These are phyloP conservation scores for Phyllosticta citriasiana DNA, from an alignment of 2,329 filamentous ascomycete genomes.

Conservation along the genomic window DNA sequence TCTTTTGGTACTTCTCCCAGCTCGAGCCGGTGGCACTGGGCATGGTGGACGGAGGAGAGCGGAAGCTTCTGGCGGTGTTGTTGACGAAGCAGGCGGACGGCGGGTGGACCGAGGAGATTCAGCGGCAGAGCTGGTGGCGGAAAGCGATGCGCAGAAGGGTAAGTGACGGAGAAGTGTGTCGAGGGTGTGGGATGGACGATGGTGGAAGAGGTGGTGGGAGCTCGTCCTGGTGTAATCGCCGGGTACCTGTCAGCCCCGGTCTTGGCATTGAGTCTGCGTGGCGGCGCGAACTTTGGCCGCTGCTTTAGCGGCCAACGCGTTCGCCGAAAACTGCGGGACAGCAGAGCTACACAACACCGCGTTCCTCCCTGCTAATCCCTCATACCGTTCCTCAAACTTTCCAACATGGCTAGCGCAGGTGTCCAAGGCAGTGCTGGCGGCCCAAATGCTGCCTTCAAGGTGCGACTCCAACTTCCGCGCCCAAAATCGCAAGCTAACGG, in stretches of 20 bases:
- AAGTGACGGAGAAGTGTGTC: conserved; percentile 2
- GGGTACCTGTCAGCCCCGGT: conserved; percentile 2
- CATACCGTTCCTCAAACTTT: conserved; percentile 11
- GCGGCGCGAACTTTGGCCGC: conserved; percentile 7
- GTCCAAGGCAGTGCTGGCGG: conserved; percentile 22
- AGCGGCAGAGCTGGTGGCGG: not conserved
- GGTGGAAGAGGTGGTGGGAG: not conserved
- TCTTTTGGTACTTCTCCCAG: conserved; percentile 99
- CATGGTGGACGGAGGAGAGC: conserved; percentile 42
- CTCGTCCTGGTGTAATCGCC: conserved; percentile 4
- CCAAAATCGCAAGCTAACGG: conserved; percentile 30
- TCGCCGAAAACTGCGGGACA: conserved; percentile 6
- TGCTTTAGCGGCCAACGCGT: conserved; percentile 3
- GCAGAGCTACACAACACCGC: conserved; percentile 9
- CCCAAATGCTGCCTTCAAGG: conserved; percentile 59
- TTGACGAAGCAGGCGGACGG: conserved; percentile 3
- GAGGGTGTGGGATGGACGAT: not conserved
- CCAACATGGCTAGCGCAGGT: conserved; percentile 38
- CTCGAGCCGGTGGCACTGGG: conserved; percentile 85
- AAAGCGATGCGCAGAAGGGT: not conserved
- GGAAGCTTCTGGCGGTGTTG: not conserved
- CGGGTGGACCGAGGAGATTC: not conserved
- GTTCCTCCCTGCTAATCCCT: conserved; percentile 9
- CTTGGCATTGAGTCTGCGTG: conserved; percentile 1
- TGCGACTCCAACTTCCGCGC: conserved; percentile 20